Conservation (phyloP, 169 alveolate genomes). For the Theileria annulata region DNA sequence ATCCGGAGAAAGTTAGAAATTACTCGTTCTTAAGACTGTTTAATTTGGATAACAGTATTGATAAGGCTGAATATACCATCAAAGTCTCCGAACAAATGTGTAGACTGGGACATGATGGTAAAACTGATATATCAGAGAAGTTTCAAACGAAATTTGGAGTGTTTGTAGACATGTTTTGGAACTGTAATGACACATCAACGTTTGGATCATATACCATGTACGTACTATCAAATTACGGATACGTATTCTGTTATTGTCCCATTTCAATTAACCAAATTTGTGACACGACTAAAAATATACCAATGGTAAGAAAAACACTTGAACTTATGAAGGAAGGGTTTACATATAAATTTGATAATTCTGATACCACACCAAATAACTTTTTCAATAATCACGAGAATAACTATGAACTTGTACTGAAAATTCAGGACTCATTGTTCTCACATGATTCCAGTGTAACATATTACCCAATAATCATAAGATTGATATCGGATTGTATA, state of each 20-base stretch:
- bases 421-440: constrained; percentile 4
- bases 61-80: constrained; percentile 21
- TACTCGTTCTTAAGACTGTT: constrained; percentile 35
- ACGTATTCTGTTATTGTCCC: constrained; percentile 57
- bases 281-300: constrained; percentile 15
- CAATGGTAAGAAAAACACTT: constrained; percentile 3
- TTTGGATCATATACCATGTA: constrained; percentile 37
- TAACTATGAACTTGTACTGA: neutral
- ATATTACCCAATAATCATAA: constrained; percentile 27
- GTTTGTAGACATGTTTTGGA: constrained; percentile 50
- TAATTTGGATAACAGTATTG: constrained; percentile 51
- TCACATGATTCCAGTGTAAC: neutral
- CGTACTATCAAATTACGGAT: constrained; percentile 52
- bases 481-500: constrained; percentile 17
- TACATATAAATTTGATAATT: constrained; percentile 8
- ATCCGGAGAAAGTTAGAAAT: neutral
- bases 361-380: neutral
- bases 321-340: constrained; percentile 36
- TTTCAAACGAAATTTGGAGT: constrained; percentile 26
- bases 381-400: neutral
- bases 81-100: constrained; percentile 43
- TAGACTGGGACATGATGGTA: constrained; percentile 26
- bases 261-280: constrained; percentile 17
- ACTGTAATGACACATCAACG: constrained; percentile 11
- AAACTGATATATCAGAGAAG: constrained; percentile 1